Conservation (phyloP, 305 asterid genomes). For the Solanum aculeatissimum region DNA sequence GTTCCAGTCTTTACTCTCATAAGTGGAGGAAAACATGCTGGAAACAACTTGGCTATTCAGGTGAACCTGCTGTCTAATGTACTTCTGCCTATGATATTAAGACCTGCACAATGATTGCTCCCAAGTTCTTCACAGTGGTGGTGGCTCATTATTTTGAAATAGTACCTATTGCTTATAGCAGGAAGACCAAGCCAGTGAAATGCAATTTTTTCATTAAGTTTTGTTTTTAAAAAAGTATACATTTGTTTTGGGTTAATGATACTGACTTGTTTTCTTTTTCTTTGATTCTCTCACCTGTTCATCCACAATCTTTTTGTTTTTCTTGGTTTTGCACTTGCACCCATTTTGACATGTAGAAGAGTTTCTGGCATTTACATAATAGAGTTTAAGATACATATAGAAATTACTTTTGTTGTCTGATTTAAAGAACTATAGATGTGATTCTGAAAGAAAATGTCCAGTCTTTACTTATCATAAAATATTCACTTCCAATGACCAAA, state of each 20-base stretch:
- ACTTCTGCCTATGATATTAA: background rate
- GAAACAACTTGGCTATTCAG: constrained; percentile 69
- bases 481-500: background rate
- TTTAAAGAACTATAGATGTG: background rate
- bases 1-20: constrained; percentile 89
- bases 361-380: background rate
- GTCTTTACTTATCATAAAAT: background rate
- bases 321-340: background rate
- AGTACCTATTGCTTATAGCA: background rate
- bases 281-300: background rate
- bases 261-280: background rate
- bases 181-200: background rate
- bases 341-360: background rate
- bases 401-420: background rate
- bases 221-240: background rate
- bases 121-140: background rate
- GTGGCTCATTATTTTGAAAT: background rate
- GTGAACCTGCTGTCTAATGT: constrained; percentile 17
- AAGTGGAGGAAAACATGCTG: constrained; percentile 91
- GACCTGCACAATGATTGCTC: background rate
- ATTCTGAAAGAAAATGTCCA: background rate
- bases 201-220: background rate
- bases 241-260: background rate
- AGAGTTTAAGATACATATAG: background rate
- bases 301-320: background rate